Conservation (phyloP, 192 early-diverging fungal genomes). For the Funneliformis mosseae region DNA sequence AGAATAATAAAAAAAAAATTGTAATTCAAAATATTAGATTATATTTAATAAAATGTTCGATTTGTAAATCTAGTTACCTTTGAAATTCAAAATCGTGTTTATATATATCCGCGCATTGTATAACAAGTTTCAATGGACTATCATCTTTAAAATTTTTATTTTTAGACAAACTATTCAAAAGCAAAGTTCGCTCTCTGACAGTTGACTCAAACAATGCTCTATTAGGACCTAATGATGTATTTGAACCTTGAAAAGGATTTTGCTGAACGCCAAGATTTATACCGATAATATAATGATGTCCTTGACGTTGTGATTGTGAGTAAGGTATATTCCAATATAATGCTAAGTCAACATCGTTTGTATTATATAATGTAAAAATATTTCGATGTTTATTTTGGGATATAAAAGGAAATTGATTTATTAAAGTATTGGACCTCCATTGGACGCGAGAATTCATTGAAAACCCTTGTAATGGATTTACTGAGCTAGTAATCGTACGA, state of each 20-base stretch:
- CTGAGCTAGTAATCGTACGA: slow-evolving; percentile 57
- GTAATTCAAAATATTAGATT: neutral
- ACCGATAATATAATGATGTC: slow-evolving; percentile 92
- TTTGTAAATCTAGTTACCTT: slow-evolving; percentile 40
- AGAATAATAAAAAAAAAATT: neutral
- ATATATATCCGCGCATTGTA: slow-evolving; percentile 48
- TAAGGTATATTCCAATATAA: slow-evolving; percentile 77
- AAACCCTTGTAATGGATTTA: slow-evolving; percentile 68
- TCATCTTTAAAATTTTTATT: slow-evolving; percentile 64
- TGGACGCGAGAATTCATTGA: slow-evolving; percentile 69
- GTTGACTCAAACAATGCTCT: slow-evolving; percentile 73
- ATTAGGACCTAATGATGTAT: slow-evolving; percentile 43
- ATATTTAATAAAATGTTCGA: no score
- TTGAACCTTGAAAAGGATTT: slow-evolving; percentile 63
- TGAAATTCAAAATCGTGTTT: slow-evolving; percentile 49
- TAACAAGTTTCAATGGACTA: slow-evolving; percentile 65
- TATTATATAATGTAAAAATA: slow-evolving; percentile 82
- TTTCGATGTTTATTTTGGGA: slow-evolving; percentile 55
- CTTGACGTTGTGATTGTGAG: slow-evolving; percentile 48
- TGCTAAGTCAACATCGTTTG: slow-evolving; percentile 85
- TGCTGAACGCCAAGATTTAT: slow-evolving; percentile 85
- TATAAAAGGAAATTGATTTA: slow-evolving; percentile 68
- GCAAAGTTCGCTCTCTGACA: slow-evolving; percentile 60
- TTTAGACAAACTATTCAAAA: slow-evolving; percentile 68
- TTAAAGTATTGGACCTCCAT: slow-evolving; percentile 69